Percentiles rank a stretch among this genome's conserved stretches.
Evolutionary conservation across 1,284 basidiomycete species (phyloP).

Genomic region (Termitomyces sp.): DNA sequence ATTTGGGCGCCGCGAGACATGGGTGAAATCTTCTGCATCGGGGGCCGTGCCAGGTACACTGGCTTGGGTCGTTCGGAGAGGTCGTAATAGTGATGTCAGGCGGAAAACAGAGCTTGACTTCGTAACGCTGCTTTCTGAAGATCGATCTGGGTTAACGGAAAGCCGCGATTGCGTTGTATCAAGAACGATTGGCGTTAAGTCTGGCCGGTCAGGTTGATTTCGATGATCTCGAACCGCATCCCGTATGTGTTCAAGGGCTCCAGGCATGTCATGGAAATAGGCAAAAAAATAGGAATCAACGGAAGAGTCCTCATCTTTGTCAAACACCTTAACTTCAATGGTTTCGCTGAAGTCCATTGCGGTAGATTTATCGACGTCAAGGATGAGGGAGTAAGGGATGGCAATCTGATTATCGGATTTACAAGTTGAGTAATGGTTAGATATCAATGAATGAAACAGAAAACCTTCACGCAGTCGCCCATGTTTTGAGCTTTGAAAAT

Average conservation of each 20-base stretch:
- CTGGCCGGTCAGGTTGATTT: slow-evolving; percentile 29
- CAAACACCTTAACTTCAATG: slow-evolving; percentile 87
- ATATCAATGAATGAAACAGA: slow-evolving; percentile 9
- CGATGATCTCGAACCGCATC: slow-evolving; percentile 62
- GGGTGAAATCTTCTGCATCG: slow-evolving; percentile 62
- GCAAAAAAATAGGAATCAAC: slow-evolving; percentile 92
- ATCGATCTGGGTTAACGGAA: slow-evolving; percentile 34
- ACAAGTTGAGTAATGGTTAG: background rate
- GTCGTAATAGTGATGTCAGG: slow-evolving; percentile 56
- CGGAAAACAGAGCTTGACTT: slow-evolving; percentile 46
- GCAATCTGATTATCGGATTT: slow-evolving; percentile 60
- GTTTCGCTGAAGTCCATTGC: slow-evolving; percentile 94
- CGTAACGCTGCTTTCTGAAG: slow-evolving; percentile 23
- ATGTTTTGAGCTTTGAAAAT: slow-evolving; percentile 95
- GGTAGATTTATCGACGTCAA: slow-evolving; percentile 84
- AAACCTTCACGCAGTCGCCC: slow-evolving; percentile 89
- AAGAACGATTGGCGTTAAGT: slow-evolving; percentile 44
- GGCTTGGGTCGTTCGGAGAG: slow-evolving; percentile 40
- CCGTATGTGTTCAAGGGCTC: slow-evolving; percentile 75
- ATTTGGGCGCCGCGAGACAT: slow-evolving; percentile 51
- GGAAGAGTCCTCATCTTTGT: slow-evolving; percentile 72
- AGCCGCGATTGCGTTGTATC: slow-evolving; percentile 60
- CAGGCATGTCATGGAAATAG: slow-evolving; percentile 79
- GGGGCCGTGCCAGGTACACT: slow-evolving; percentile 28
- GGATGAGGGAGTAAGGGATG: slow-evolving; percentile 85